These are phyloP conservation scores for Fragosphaeria purpurea DNA, from an alignment of 2,329 filamentous ascomycete species.

Conservation along the genomic window DNA sequence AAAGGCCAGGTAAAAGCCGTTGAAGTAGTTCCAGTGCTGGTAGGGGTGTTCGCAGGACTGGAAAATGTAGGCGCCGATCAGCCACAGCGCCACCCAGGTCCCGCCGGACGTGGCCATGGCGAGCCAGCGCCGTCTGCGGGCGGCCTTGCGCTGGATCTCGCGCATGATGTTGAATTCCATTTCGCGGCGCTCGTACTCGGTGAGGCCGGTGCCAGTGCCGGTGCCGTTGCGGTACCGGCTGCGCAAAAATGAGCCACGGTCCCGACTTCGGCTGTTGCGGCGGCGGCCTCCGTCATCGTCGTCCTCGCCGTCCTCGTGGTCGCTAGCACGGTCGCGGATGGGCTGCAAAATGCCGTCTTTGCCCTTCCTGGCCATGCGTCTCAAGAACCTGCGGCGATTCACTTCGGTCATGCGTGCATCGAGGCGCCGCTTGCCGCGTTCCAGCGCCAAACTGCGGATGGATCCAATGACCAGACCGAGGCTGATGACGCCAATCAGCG, in stretches of 20 bases:
- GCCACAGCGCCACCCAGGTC: slow-evolving; percentile 68
- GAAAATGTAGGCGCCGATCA: slow-evolving; percentile 69
- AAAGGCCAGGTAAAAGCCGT: slow-evolving; percentile 78
- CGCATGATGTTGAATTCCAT: slow-evolving; percentile 75
- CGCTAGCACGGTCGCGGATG: slow-evolving; percentile 20
- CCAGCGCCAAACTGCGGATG: slow-evolving; percentile 46
- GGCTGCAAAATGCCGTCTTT: slow-evolving; percentile 40
- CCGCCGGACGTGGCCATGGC: slow-evolving; percentile 57
- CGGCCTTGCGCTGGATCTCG: slow-evolving; percentile 58
- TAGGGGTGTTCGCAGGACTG: slow-evolving; percentile 39
- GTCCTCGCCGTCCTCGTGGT: background rate
- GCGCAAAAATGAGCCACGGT: too few relatives aligned
- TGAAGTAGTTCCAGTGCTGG: slow-evolving; percentile 63
- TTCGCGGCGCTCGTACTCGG: slow-evolving; percentile 52
- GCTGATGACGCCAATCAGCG: slow-evolving; percentile 68
- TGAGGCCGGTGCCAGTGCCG: slow-evolving; percentile 13
- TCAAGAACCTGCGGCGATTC: slow-evolving; percentile 40
- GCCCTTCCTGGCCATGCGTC: slow-evolving; percentile 33
- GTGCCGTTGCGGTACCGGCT: too few relatives aligned
- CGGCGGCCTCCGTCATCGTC: slow-evolving; percentile 6
- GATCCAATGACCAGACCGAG: slow-evolving; percentile 35
- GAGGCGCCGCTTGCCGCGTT: slow-evolving; percentile 44
- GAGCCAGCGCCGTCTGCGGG: slow-evolving; percentile 61
- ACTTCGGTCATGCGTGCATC: slow-evolving; percentile 51
- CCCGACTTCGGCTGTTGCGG: background rate